phyloP scores from a whole-genome alignment of 306 rosid species.

The barrel medic (Medicago truncatula) region DNA sequence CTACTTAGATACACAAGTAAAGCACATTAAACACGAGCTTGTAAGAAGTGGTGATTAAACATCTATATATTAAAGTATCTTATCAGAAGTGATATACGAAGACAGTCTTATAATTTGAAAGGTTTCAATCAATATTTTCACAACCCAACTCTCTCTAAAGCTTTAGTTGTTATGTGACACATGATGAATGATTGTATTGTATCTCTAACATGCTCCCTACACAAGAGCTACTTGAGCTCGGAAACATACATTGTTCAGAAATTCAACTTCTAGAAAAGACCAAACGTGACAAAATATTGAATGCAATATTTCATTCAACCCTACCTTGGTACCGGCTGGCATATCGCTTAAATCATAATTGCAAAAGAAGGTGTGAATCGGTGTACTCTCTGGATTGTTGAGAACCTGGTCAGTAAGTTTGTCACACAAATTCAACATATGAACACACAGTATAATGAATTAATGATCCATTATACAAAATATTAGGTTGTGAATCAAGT shows the following conservation, averaged over 20 bases:
- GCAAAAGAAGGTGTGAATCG: slow-evolving; percentile 87
- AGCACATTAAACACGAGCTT: slow-evolving; percentile 30
- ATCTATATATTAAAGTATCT: background rate
- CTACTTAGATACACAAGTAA: slow-evolving; percentile 51
- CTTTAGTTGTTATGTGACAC: no score
- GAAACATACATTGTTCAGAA: background rate
- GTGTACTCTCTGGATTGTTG: slow-evolving; percentile 94
- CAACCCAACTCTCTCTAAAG: background rate
- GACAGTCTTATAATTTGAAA: background rate
- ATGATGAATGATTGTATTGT: background rate
- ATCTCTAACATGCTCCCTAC: slow-evolving; percentile 3
- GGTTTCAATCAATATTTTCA: background rate
- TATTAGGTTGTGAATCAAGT: background rate
- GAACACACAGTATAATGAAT: background rate
- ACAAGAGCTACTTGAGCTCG: background rate
- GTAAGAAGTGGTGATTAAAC: background rate
- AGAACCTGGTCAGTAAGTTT: slow-evolving; percentile 65
- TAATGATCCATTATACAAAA: no score
- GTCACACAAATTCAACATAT: background rate
- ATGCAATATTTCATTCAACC: slow-evolving; percentile 8
- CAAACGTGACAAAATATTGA: slow-evolving; percentile 29
- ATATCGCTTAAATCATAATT: slow-evolving; percentile 86
- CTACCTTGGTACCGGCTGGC: slow-evolving; percentile 93
- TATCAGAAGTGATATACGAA: background rate
- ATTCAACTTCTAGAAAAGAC: background rate